phyloP scores from a whole-genome alignment of 2,329 filamentous ascomycete species.

The Fusarium illudens region DNA sequence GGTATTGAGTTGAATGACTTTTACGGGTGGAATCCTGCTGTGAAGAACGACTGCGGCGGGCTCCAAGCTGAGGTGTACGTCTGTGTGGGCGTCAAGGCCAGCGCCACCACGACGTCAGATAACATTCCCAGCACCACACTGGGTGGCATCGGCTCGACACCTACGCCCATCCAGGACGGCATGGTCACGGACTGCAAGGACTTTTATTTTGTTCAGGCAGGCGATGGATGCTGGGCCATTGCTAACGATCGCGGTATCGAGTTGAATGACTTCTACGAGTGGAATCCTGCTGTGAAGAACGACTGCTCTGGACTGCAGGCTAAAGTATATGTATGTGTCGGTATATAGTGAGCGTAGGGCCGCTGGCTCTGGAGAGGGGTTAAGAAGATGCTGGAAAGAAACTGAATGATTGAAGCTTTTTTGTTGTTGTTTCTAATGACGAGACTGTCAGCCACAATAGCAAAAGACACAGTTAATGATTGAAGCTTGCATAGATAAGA shows the following conservation, averaged over 20 bases:
- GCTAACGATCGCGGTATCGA: neutral
- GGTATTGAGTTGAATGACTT: neutral
- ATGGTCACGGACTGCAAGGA: neutral
- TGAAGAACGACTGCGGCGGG: neutral
- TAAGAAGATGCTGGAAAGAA: neutral
- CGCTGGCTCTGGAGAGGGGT: neutral
- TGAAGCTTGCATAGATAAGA: neutral
- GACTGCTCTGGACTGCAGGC: neutral
- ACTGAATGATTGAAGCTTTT: neutral
- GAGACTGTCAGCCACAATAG: too few relatives aligned
- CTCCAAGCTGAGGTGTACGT: neutral
- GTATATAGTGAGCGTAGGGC: neutral
- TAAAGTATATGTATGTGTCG: neutral
- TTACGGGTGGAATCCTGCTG: neutral
- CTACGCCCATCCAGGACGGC: neutral
- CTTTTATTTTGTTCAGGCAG: neutral
- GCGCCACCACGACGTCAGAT: neutral
- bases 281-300: neutral
- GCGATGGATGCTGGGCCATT: constrained; percentile 1
- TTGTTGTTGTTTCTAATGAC: too few relatives aligned
- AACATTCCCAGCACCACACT: neutral
- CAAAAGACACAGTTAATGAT: too few relatives aligned
- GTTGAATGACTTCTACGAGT: neutral
- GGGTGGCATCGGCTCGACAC: neutral
- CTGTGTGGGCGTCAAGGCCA: neutral